Percentiles rank a stretch among this genome's conserved stretches.
These are phyloP conservation scores for Glycine soja DNA, from an alignment of 306 rosid genomes.

Conservation along the genomic window DNA sequence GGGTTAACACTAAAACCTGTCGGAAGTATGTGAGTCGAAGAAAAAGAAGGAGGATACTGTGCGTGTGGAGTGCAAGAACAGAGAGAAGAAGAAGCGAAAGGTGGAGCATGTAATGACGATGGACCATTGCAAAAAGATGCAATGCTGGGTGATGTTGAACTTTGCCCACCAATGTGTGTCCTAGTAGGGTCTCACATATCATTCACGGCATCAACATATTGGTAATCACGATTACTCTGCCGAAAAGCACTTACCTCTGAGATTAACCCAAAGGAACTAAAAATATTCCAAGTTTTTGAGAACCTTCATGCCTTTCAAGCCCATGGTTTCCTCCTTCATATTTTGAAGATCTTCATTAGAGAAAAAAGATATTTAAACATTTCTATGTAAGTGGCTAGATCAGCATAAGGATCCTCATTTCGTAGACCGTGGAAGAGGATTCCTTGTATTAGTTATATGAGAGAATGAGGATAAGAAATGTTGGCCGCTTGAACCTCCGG, in stretches of 20 bases:
- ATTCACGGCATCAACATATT: slow-evolving; percentile 79
- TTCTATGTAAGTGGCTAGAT: no score
- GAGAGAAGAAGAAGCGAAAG: no score
- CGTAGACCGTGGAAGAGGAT: no score
- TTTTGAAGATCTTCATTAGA: slow-evolving; percentile 87
- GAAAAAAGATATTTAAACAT: slow-evolving; percentile 79
- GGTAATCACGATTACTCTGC: slow-evolving; percentile 66
- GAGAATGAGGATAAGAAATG: no score
- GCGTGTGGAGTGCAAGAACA: neutral
- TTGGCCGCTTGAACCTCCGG: no score
- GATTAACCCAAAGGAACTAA: slow-evolving; percentile 72
- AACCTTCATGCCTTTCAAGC: slow-evolving; percentile 68
- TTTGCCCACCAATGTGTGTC: slow-evolving; percentile 52
- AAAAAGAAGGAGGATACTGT: neutral
- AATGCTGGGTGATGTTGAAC: slow-evolving; percentile 38
- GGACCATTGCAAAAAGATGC: slow-evolving; percentile 1
- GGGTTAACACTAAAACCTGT: no score
- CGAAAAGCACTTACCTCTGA: slow-evolving; percentile 53
- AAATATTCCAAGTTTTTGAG: slow-evolving; percentile 70
- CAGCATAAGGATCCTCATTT: slow-evolving; percentile 87
- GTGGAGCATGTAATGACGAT: neutral
- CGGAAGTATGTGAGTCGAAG: no score
- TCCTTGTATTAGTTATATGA: no score
- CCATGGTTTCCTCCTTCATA: slow-evolving; percentile 82
- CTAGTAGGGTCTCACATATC: slow-evolving; percentile 60